These are phyloP conservation scores for Dioscorea alata DNA, from an alignment of 106 monocot genomes.

Conservation along the genomic window DNA sequence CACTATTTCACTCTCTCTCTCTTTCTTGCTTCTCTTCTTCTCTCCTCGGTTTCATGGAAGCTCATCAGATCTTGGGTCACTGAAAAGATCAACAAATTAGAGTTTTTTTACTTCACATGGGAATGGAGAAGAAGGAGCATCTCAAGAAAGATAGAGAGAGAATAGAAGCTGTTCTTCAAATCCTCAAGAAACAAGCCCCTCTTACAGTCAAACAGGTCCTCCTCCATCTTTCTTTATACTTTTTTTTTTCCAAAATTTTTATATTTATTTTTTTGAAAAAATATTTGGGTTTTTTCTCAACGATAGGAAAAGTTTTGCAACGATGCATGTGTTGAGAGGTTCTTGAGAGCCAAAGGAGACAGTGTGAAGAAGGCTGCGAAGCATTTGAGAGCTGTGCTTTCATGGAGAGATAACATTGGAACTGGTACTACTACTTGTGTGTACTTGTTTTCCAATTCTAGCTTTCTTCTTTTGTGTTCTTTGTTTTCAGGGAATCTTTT, in stretches of 20 bases:
- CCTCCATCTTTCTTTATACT: not conserved
- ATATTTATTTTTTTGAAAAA: not conserved
- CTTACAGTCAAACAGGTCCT: constrained; percentile 38
- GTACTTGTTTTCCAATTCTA: no score
- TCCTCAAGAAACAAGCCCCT: constrained; percentile 35
- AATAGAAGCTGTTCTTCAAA: constrained; percentile 28
- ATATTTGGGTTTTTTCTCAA: no score
- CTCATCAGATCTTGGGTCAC: not conserved
- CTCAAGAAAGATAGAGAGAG: constrained; percentile 7
- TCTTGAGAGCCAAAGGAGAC: constrained; percentile 61
- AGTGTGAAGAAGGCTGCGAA: constrained; percentile 92
- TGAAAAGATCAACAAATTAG: not conserved
- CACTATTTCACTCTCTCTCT: no score
- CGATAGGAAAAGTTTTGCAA: constrained; percentile 90
- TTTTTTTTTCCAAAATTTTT: not conserved
- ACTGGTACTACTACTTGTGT: constrained; percentile 29
- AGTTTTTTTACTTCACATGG: not conserved
- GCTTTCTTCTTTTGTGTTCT: not conserved
- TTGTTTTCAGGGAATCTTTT: not conserved
- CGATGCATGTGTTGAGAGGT: constrained; percentile 76
- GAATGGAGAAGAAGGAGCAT: constrained; percentile 20
- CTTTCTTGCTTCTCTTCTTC: not conserved
- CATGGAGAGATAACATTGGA: constrained; percentile 85
- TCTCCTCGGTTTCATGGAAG: not conserved
- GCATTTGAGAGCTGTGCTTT: constrained; percentile 68